Conservation (phyloP, 495 filamentous ascomycete genomes). For the Penicillium riverlandense region DNA sequence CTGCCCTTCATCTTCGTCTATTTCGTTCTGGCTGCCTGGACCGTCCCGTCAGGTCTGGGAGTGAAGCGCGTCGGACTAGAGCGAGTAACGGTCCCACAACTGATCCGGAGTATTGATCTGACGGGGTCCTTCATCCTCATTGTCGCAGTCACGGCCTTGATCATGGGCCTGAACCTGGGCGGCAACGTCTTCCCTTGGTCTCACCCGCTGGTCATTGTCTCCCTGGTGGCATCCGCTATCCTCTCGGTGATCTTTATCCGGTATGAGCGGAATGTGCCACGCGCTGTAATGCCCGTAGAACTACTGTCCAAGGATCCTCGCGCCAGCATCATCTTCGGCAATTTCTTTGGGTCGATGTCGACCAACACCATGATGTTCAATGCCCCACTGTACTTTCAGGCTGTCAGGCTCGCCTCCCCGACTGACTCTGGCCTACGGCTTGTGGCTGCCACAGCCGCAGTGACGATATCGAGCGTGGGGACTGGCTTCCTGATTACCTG, state of each 20-base stretch:
- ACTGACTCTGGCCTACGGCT: slow-evolving; percentile 67
- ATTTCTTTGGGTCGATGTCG: slow-evolving; percentile 57
- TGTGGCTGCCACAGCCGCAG: slow-evolving; percentile 49
- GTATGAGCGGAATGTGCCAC: slow-evolving; percentile 51
- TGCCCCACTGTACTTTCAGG: slow-evolving; percentile 74
- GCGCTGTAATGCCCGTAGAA: slow-evolving; percentile 66
- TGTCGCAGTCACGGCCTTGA: slow-evolving; percentile 55
- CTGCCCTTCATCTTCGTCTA: slow-evolving; percentile 57
- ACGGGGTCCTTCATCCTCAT: slow-evolving; percentile 59
- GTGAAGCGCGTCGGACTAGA: slow-evolving; percentile 40
- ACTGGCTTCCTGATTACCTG: slow-evolving; percentile 67
- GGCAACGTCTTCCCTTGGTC: slow-evolving; percentile 71
- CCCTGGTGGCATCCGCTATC: slow-evolving; percentile 50
- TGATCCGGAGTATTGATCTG: slow-evolving; percentile 62
- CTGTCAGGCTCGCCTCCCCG: slow-evolving; percentile 63
- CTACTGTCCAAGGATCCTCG: slow-evolving; percentile 54
- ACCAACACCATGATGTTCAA: slow-evolving; percentile 71
- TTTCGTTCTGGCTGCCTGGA: slow-evolving; percentile 46
- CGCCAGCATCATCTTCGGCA: slow-evolving; percentile 61
- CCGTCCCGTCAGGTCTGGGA: slow-evolving; percentile 56
- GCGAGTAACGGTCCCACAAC: slow-evolving; percentile 41
- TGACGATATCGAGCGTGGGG: slow-evolving; percentile 51
- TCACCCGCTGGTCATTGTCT: slow-evolving; percentile 60
- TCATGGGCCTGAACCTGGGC: slow-evolving; percentile 69
- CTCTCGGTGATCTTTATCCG: slow-evolving; percentile 52